Evolutionary conservation across 495 filamentous ascomycete genomes (phyloP), one percentile per base, ranked within the genome.

Genomic region (Aspergillus bridgeri): DNA sequence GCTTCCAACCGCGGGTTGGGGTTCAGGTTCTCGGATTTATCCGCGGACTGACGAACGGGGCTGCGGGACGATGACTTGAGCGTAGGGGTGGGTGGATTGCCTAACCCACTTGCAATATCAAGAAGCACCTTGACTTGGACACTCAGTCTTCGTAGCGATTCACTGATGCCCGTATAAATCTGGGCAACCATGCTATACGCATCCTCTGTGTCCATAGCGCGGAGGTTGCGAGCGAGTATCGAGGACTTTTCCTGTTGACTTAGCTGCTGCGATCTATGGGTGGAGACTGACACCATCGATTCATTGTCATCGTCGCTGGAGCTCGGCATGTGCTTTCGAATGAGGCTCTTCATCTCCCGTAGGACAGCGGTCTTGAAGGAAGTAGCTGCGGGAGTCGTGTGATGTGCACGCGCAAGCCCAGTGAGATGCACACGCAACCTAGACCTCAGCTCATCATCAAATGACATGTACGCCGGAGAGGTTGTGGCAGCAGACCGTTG

Each of bases 51-150:
- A 13, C 66, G 54, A 24, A 71, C 74, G 6, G 83, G 82, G 55
- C 79, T 83, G 48, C 71, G 72, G 17, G 33, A 13, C 15, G 81
- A 76, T 9, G 81, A 84, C 51, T 70, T 79, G 23, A 65, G 47
- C 20, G 64, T 59, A 24, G 60, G 63, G 1, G 66, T 53, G 6
- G 69, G 60, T n/a, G 71, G 62, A 24, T 58, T 70, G 33, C 80
- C 78, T 44, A 93, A 77, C 8, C 86, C 86, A 65, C 92, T 96
- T 2, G 92, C 96, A 33, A 96, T 89, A 68, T 99, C 94, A 18
- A 99, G 78, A n/a, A 99, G 74, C 19, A 98, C 86, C 70, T 99
- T 99, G 20, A 92, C 89, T 64, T 99, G 94, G 4, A 91, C 90
- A 42, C 89, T 86, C 11, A 98, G 73, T 65, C 94, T 82, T 53